Evolutionary conservation across 306 rosid species (phyloP).

Genomic region (Cucumis sativus): DNA sequence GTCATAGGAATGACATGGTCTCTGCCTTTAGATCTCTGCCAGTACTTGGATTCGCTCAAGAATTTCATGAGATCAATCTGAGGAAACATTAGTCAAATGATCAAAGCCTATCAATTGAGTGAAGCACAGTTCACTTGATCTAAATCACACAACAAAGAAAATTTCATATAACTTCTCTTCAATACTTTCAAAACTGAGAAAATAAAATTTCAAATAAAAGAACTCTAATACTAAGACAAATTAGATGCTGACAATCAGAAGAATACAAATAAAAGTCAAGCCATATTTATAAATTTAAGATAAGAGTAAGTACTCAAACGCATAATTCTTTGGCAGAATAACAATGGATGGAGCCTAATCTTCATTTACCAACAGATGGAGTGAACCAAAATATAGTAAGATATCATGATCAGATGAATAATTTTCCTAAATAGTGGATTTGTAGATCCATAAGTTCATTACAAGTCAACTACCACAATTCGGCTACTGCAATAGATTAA

Average conservation of each 20-base stretch:
- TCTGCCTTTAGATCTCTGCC: slow-evolving; percentile 77
- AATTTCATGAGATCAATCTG: slow-evolving; percentile 66
- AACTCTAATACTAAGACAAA: not conserved
- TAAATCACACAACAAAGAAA: not conserved
- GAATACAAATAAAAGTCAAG: not conserved
- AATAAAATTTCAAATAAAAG: not conserved
- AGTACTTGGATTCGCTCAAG: slow-evolving; percentile 53
- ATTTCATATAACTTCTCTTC: not conserved
- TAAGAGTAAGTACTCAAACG: not conserved
- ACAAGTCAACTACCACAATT: not conserved
- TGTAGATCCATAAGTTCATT: not conserved
- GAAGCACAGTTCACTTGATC: not conserved
- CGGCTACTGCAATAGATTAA: not conserved
- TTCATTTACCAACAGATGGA: not conserved
- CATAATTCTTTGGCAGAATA: not conserved
- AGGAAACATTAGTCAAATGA: slow-evolving; percentile 20
- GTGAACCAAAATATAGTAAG: not conserved
- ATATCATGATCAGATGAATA: not conserved
- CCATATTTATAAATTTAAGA: not conserved
- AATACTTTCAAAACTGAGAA: not conserved
- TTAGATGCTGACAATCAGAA: not conserved
- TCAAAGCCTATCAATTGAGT: not conserved
- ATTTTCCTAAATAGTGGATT: not conserved
- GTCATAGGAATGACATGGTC: slow-evolving; percentile 90
- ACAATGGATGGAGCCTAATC: not conserved